Evolutionary conservation across 345 rosid genomes (phyloP).

Genomic region (Excoecaria cochinchinensis): DNA sequence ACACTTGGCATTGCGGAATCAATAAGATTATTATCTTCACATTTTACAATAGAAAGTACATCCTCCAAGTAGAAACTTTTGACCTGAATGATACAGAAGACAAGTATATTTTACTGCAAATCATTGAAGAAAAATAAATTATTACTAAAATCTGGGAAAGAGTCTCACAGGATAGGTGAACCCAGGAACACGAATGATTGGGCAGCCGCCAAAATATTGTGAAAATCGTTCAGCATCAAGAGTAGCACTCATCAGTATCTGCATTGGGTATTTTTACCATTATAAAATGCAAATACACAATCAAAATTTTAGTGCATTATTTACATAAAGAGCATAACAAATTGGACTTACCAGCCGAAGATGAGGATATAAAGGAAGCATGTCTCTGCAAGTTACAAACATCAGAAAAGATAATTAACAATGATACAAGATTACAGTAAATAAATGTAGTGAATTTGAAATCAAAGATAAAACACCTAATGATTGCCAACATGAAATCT

Average conservation of each 20-base stretch:
- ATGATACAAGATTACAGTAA: background rate
- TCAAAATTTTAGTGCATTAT: background rate
- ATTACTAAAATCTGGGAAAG: slow-evolving; percentile 18
- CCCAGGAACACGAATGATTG: slow-evolving; percentile 81
- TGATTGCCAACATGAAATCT: slow-evolving; percentile 87
- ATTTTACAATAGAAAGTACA: slow-evolving; percentile 69
- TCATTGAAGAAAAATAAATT: slow-evolving; percentile 5
- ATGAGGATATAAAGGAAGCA: slow-evolving; percentile 72
- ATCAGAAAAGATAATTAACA: slow-evolving; percentile 17
- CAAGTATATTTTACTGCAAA: slow-evolving; percentile 21
- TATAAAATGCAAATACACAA: background rate
- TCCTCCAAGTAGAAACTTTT: slow-evolving; percentile 73
- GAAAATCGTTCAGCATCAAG: slow-evolving; percentile 87
- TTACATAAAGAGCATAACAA: background rate
- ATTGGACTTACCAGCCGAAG: slow-evolving; percentile 84
- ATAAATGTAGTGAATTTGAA: background rate
- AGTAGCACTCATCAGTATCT: slow-evolving; percentile 98
- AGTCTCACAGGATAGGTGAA: slow-evolving; percentile 80
- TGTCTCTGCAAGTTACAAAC: slow-evolving; percentile 62
- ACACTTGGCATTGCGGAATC: slow-evolving; percentile 35
- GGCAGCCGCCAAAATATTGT: slow-evolving; percentile 94
- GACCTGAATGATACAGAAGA: slow-evolving; percentile 49
- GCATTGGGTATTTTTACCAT: slow-evolving; percentile 16
- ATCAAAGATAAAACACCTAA: slow-evolving; percentile 51
- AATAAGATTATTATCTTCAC: slow-evolving; percentile 55